Conservation (phyloP, 1,284 basidiomycete genomes). For the Naganishia cerealis region DNA sequence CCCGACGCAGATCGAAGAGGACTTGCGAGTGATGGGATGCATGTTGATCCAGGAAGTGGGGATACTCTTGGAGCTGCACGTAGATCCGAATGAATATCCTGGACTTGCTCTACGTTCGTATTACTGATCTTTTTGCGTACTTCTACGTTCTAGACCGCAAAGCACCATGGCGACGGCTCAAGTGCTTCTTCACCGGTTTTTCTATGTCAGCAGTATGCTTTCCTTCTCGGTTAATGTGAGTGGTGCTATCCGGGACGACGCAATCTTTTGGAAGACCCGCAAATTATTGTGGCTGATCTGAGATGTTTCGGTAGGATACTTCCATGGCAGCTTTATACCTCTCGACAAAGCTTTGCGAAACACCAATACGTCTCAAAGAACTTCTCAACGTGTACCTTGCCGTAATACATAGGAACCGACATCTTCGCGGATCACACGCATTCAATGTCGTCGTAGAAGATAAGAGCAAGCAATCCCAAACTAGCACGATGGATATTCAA, state of each 20-base stretch:
- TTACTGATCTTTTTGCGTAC: neutral
- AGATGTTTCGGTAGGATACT: conserved; percentile 65
- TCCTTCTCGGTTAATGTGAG: conserved; percentile 85
- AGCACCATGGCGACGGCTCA: conserved; percentile 94
- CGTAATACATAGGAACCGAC: conserved; percentile 55
- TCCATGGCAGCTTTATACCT: conserved; percentile 91
- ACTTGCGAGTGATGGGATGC: conserved; percentile 81
- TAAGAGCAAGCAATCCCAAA: neutral
- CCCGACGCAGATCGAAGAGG: conserved; percentile 74
- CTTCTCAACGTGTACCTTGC: conserved; percentile 92
- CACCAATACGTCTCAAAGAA: conserved; percentile 83
- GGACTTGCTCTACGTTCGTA: too few species aligned
- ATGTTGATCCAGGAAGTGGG: conserved; percentile 94
- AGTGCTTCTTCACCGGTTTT: conserved; percentile 94
- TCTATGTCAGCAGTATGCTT: conserved; percentile 90
- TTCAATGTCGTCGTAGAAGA: neutral
- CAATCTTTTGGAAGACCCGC: conserved; percentile 8
- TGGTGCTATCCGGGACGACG: conserved; percentile 34
- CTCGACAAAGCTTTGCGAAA: conserved; percentile 93
- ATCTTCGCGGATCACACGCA: conserved; percentile 58
- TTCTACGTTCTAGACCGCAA: conserved; percentile 69
- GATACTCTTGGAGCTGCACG: conserved; percentile 80
- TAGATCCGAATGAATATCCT: conserved; percentile 26
- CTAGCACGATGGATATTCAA: neutral
- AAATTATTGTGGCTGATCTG: neutral